Conservation (phyloP, 2,329 filamentous ascomycete species). For the Arthroderma uncinatum region DNA sequence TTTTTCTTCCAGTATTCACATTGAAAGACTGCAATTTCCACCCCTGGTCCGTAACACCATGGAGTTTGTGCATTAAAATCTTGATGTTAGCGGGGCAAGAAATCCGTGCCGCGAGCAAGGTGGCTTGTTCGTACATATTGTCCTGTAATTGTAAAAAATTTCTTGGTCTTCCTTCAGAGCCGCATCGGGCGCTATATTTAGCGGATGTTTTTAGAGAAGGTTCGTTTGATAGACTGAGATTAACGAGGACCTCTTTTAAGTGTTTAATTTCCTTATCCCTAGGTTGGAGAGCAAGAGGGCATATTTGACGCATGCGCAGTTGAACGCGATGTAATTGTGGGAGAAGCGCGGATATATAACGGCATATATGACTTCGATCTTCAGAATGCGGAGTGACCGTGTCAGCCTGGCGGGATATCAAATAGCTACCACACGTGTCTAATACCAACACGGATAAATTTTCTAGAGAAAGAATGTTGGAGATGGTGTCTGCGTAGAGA, state of each 20-base stretch:
- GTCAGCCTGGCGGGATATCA: background rate
- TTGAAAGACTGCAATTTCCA: no score
- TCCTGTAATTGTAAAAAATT: background rate
- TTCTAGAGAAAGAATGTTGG: background rate
- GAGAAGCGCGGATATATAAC: slow-evolving; percentile 2
- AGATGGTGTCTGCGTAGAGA: background rate
- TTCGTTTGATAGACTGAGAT: slow-evolving; percentile 7
- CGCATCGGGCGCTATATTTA: background rate
- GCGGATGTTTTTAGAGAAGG: background rate
- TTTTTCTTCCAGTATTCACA: no score
- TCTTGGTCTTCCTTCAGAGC: background rate
- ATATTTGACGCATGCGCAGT: slow-evolving; percentile 7
- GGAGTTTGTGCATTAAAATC: no score
- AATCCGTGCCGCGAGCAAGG: background rate
- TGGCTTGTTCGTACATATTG: slow-evolving; percentile 1
- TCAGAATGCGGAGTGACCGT: background rate
- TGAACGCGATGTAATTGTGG: slow-evolving; percentile 1
- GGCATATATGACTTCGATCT: background rate
- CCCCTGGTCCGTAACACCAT: no score
- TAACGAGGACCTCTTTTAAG: slow-evolving; percentile 1
- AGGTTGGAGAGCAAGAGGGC: background rate
- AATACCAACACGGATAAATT: background rate
- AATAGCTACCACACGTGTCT: slow-evolving; percentile 5
- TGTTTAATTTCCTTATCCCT: background rate
- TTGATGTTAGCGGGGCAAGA: background rate